phyloP scores from a whole-genome alignment of 2,329 filamentous ascomycete genomes.

The Penicillium rolfsii region DNA sequence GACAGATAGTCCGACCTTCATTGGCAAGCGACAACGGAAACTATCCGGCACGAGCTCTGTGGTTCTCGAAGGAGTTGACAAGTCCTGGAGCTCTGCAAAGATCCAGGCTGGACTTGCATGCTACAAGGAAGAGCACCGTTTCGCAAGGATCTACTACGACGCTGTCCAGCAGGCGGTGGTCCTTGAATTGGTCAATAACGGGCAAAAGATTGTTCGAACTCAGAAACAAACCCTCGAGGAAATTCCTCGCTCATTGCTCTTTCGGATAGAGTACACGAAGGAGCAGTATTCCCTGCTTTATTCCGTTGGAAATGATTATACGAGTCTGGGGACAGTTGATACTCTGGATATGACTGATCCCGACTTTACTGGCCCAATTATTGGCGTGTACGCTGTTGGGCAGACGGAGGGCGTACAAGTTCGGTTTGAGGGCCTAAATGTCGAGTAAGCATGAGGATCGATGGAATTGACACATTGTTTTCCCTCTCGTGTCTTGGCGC shows the following conservation, averaged over 20 bases:
- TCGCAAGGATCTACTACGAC: background rate
- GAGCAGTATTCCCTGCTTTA: background rate
- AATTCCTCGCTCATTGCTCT: background rate
- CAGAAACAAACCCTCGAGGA: background rate
- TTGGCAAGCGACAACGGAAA: constrained; percentile 3
- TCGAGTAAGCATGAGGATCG: background rate
- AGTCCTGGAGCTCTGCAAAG: constrained; percentile 1
- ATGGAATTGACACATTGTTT: background rate
- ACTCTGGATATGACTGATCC: constrained; percentile 36
- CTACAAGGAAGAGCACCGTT: constrained; percentile 5
- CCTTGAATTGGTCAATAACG: background rate
- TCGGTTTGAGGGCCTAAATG: background rate
- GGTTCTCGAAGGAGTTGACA: background rate
- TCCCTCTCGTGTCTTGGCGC: background rate
- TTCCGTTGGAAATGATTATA: background rate
- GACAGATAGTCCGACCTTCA: background rate
- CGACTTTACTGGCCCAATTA: constrained; percentile 41
- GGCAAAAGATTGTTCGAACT: background rate
- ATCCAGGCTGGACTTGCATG: background rate
- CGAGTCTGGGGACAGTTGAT: constrained; percentile 24
- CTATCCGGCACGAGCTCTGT: background rate
- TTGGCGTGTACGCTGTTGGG: constrained; percentile 35
- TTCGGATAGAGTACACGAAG: constrained; percentile 5
- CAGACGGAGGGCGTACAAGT: background rate
- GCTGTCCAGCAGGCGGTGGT: background rate